These are phyloP conservation scores for Apiospora arundinis DNA, from an alignment of 2,329 filamentous ascomycete species.

Conservation along the genomic window DNA sequence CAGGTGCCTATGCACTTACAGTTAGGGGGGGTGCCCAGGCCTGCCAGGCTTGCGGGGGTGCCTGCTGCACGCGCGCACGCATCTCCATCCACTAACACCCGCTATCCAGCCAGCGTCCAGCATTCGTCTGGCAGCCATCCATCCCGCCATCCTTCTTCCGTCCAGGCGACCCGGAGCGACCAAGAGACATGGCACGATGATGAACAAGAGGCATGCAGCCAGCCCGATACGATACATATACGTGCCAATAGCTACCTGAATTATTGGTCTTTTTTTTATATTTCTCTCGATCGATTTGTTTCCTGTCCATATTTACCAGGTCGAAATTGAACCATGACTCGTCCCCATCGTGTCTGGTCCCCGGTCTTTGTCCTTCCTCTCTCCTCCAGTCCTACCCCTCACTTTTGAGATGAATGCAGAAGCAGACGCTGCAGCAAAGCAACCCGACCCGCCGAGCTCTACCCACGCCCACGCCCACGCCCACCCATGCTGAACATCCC, in stretches of 20 bases:
- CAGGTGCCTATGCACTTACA: background rate
- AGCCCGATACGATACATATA: slow-evolving; percentile 5
- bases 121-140: background rate
- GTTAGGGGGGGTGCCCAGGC: too few relatives aligned
- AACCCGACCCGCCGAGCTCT: slow-evolving; percentile 8
- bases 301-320: background rate
- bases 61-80: slow-evolving; percentile 9
- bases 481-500: background rate
- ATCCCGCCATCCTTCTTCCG: background rate
- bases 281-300: background rate
- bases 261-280: background rate
- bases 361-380: background rate
- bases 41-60: too few relatives aligned
- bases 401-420: slow-evolving; percentile 1
- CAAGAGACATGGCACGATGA: background rate
- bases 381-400: background rate
- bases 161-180: background rate
- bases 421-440: background rate
- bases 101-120: background rate
- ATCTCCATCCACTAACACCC: background rate
- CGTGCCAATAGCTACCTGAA: background rate
- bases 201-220: background rate
- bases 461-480: background rate
- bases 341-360: background rate
- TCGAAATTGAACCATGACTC: background rate